Evolutionary conservation across 2,329 filamentous ascomycete species (phyloP), one percentile per base, ranked within the genome.

Genomic region (Aspergillus clavatus): DNA sequence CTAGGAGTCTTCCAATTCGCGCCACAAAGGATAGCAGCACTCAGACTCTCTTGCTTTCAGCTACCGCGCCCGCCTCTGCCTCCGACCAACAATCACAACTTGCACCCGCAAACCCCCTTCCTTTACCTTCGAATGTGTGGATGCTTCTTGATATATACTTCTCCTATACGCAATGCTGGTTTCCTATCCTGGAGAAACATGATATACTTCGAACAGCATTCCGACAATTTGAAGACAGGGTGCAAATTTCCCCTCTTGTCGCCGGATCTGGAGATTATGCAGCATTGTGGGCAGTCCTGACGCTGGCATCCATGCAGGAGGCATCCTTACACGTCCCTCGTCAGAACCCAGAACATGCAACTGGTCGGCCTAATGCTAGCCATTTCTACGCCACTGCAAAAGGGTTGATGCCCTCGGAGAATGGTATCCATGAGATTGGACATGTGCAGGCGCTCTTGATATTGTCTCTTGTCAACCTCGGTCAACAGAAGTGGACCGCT

Each of bases 81-180:
- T 3, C 3, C n/a, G 11, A 2, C 28, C 2, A 19, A 45, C 10
- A 41, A 45, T 12, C 26, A 33, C 31, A 29, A 45, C 10, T 45
- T 29, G 26, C 48, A 40, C n/a, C n/a, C n/a, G n/a, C n/a, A n/a
- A 40, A 21, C 12, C 28, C 81, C 76, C 12, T 58, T 63, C 12
- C 76, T 79, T 56, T 79, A 75, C 59, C 82, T 74, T 70, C 58
- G 12, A 67, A 67, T 42, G 58, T 61, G 21, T 66, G 64, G 62
- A 72, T 76, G 2, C 72, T 89, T 3, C 68, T 89, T 29, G 83
- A 89, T 53, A 75, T 85, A 4, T 89, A 88, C 60, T 86, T 87
- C 48, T 79, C 84, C 1, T 87, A 87, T 55, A 87, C 83, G 0
- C 84, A 89, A 60, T 81, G 78, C 42, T 90, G 86, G 86, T 74